phyloP scores from a whole-genome alignment of 345 rosid genomes.

The Citrus cavaleriei region DNA sequence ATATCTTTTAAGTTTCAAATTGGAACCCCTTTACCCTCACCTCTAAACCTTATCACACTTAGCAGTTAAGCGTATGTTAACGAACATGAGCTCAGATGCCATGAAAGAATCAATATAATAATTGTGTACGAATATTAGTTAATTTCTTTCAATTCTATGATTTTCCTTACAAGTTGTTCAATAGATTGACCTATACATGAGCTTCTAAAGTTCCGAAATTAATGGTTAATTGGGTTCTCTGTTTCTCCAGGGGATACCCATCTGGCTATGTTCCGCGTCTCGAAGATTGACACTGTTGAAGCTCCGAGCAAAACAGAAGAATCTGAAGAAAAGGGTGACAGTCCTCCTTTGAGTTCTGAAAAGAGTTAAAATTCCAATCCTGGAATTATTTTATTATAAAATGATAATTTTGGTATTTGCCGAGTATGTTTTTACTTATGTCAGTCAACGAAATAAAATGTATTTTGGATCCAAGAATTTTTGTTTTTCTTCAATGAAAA shows the following conservation, averaged over 20 bases:
- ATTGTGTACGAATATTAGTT: neutral
- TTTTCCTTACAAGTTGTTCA: neutral
- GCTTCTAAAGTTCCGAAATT: neutral
- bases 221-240: neutral
- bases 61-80: too few relatives aligned
- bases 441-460: neutral
- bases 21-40: neutral
- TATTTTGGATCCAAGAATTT: neutral
- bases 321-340: conserved; percentile 23
- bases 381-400: neutral
- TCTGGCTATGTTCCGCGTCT: conserved; percentile 69
- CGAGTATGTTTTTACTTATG: neutral
- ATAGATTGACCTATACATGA: neutral
- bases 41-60: neutral
- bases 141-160: neutral
- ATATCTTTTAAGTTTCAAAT: neutral
- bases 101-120: neutral
- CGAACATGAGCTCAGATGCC: neutral
- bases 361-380: conserved; percentile 9
- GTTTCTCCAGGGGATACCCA: conserved; percentile 56
- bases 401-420: neutral
- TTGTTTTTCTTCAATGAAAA: neutral
- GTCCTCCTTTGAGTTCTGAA: conserved; percentile 14
- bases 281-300: conserved; percentile 49
- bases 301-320: conserved; percentile 26